Evolutionary conservation across 83 land plant genomes (phyloP).

Genomic region (Picea abies): DNA sequence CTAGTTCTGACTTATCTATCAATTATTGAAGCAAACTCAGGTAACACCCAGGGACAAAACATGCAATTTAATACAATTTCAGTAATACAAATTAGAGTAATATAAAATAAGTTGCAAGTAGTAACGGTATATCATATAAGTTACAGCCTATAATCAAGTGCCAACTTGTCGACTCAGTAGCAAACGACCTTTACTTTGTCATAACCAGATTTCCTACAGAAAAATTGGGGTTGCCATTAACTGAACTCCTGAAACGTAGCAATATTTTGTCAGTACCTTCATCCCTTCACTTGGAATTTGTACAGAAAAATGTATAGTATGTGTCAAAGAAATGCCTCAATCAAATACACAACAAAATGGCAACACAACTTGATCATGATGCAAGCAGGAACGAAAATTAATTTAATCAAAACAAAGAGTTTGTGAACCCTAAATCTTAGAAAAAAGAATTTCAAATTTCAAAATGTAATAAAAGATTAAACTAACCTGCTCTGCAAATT

Average conservation of each 20-base stretch:
- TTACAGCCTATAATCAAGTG: not conserved
- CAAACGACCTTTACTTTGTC: not conserved
- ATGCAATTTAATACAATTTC: not conserved
- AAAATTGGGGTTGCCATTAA: not conserved
- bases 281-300: not conserved
- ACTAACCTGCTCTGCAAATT: constrained; percentile 82
- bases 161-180: not conserved
- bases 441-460: not conserved
- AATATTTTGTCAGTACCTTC: too few species aligned
- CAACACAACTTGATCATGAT: not conserved
- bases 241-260: too few species aligned
- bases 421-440: not conserved
- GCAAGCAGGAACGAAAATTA: constrained; percentile 6
- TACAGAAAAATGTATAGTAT: not conserved
- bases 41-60: not conserved
- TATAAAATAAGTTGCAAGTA: not conserved
- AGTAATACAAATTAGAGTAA: not conserved
- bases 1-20: not conserved
- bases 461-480: not conserved
- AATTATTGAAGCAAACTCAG: not conserved
- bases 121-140: not conserved
- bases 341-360: not conserved
- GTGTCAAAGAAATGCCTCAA: not conserved
- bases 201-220: not conserved
- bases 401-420: not conserved